A percentile compares a stretch with the other conserved stretches of the same genome.
These are phyloP conservation scores for Phytophthora chlamydospora DNA, from an alignment of 352 stramenopile genomes.

Conservation along the genomic window DNA sequence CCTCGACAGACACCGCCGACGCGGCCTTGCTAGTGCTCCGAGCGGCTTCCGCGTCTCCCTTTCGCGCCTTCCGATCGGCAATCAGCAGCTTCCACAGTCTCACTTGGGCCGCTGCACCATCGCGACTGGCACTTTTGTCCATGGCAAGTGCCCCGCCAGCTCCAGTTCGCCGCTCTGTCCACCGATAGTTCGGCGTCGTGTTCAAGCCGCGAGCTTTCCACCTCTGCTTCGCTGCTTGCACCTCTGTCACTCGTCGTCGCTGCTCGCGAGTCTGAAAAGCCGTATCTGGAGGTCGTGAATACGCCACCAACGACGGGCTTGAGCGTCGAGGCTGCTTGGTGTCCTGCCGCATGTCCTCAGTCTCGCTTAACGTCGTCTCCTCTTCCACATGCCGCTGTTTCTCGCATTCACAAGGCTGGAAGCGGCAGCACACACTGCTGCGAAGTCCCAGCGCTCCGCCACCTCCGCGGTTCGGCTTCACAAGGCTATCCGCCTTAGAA, in stretches of 20 bases:
- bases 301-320: slow-evolving; percentile 21
- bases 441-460: slow-evolving; percentile 24
- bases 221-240: slow-evolving; percentile 27
- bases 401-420: slow-evolving; percentile 32
- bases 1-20: too few species aligned
- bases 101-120: slow-evolving; percentile 16
- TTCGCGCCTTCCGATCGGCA: slow-evolving; percentile 17
- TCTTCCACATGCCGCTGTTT: slow-evolving; percentile 4
- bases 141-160: slow-evolving; percentile 31
- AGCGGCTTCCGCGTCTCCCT: slow-evolving; percentile 14
- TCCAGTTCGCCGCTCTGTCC: slow-evolving; percentile 36
- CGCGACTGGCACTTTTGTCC: slow-evolving; percentile 23
- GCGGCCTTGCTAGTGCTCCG: neutral
- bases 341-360: slow-evolving; percentile 6
- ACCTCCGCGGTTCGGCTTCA: slow-evolving; percentile 23
- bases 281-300: slow-evolving; percentile 4
- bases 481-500: slow-evolving; percentile 27
- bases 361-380: neutral
- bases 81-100: slow-evolving; percentile 17
- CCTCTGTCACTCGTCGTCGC: slow-evolving; percentile 26
- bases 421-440: slow-evolving; percentile 27
- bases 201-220: slow-evolving; percentile 31
- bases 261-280: slow-evolving; percentile 39
- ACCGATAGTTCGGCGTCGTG: slow-evolving; percentile 25
- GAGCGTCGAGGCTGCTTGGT: slow-evolving; percentile 25